These are phyloP conservation scores for Cyberlindnera mrakii DNA, from an alignment of 805 yeast genomes.

Conservation along the genomic window DNA sequence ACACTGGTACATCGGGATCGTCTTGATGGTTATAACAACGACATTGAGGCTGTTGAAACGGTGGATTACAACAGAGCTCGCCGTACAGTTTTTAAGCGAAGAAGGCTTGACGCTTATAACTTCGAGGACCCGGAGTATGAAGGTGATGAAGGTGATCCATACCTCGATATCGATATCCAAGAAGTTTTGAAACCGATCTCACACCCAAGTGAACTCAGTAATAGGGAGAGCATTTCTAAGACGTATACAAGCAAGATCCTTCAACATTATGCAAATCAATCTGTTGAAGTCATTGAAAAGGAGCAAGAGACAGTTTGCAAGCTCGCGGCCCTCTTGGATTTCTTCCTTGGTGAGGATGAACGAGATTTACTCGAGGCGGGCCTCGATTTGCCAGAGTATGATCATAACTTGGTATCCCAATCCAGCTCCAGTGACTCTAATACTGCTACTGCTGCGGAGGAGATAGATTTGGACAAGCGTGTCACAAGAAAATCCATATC, in stretches of 20 bases:
- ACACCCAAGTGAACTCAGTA: constrained; percentile 73
- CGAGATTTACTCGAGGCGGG: constrained; percentile 55
- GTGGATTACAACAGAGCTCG: constrained; percentile 27
- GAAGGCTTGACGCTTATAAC: constrained; percentile 24
- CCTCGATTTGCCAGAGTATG: constrained; percentile 61
- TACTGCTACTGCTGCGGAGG: constrained; percentile 19
- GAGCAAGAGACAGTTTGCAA: constrained; percentile 77
- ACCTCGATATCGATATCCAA: constrained; percentile 45
- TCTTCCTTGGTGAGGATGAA: constrained; percentile 85
- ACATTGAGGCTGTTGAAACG: constrained; percentile 15
- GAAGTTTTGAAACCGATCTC: constrained; percentile 69
- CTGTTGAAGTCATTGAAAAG: constrained; percentile 69
- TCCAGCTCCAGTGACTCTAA: background rate
- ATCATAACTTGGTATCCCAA: constrained; percentile 21
- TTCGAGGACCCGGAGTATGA: constrained; percentile 25
- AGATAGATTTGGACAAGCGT: constrained; percentile 23
- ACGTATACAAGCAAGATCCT: constrained; percentile 58
- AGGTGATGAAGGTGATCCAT: constrained; percentile 36
- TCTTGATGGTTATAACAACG: constrained; percentile 30
- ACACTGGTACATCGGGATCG: constrained; percentile 39
- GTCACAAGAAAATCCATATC: constrained; percentile 22
- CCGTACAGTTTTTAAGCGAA: constrained; percentile 26
- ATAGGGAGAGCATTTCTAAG: constrained; percentile 60
- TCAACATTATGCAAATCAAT: constrained; percentile 58
- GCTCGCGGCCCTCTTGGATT: constrained; percentile 64